Evolutionary conservation across 495 filamentous ascomycete genomes (phyloP).

Genomic region (Xylaria grammica): DNA sequence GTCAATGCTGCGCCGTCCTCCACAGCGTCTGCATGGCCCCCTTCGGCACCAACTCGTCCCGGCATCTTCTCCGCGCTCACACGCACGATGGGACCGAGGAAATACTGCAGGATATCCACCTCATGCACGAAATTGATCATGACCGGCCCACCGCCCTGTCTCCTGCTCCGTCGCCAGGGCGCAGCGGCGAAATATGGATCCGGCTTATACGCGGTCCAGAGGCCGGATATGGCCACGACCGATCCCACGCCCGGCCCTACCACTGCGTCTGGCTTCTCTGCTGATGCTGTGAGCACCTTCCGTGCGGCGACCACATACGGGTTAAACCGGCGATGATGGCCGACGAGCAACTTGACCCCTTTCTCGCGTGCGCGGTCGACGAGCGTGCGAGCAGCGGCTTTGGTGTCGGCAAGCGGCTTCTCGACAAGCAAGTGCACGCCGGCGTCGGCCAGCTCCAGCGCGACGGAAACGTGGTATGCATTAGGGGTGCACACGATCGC

Average conservation of each 20-base stretch:
- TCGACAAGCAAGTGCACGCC: conserved; percentile 63
- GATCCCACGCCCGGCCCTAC: conserved; percentile 44
- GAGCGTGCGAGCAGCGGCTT: conserved; percentile 37
- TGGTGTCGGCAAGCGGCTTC: conserved; percentile 59
- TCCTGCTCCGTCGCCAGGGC: conserved; percentile 50
- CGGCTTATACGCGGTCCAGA: conserved; percentile 62
- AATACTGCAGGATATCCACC: conserved; percentile 62
- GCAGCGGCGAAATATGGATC: conserved; percentile 55
- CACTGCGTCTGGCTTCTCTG: conserved; percentile 2
- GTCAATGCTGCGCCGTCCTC: conserved; percentile 65
- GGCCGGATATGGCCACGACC: conserved; percentile 58
- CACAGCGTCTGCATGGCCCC: conserved; percentile 52
- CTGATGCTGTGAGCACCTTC: conserved; percentile 37
- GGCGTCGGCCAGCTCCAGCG: conserved; percentile 53
- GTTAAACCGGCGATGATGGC: conserved; percentile 67
- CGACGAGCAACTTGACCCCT: conserved; percentile 57
- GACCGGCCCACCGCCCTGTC: conserved; percentile 54
- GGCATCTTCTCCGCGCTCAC: conserved; percentile 56
- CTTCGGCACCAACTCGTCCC: conserved; percentile 1
- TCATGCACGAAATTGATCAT: conserved; percentile 67
- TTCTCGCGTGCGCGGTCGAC: conserved; percentile 24
- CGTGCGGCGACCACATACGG: conserved; percentile 59
- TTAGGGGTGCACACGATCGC: conserved; percentile 68
- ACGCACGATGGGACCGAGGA: conserved; percentile 59
- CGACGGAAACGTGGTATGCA: conserved; percentile 58